Evolutionary conservation across 768 basidiomycete genomes (phyloP).

Genomic region (Cystofilobasidium ferigula): DNA sequence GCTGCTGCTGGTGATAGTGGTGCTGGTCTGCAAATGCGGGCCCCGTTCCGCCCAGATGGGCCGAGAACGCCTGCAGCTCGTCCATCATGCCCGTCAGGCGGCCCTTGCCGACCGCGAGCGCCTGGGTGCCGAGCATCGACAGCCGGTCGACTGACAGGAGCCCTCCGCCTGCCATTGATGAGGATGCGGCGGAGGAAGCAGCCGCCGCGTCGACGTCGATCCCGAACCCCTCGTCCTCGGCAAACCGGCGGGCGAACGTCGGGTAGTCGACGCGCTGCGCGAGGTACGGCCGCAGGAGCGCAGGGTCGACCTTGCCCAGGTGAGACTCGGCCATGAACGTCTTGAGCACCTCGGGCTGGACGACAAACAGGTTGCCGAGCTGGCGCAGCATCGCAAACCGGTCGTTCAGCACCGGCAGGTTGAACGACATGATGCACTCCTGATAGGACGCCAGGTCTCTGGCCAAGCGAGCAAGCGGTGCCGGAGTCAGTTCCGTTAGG

Average conservation of each 20-base stretch:
- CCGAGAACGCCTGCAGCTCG: conserved; percentile 5
- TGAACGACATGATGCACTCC: conserved; percentile 72
- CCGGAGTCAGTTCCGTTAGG: neutral
- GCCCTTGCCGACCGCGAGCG: neutral
- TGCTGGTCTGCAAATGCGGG: no score
- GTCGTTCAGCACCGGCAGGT: conserved; percentile 70
- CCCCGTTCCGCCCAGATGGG: neutral
- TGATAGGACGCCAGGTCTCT: conserved; percentile 96
- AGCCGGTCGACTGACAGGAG: neutral
- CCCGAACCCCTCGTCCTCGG: conserved; percentile 24
- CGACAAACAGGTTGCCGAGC: conserved; percentile 91
- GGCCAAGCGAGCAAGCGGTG: conserved; percentile 14
- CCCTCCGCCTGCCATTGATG: neutral
- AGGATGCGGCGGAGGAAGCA: no score
- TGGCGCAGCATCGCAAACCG: conserved; percentile 97
- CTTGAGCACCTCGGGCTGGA: conserved; percentile 85
- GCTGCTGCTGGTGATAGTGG: no score
- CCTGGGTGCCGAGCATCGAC: neutral
- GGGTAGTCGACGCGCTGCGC: conserved; percentile 83
- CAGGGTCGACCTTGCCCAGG: conserved; percentile 79
- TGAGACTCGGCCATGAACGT: conserved; percentile 85
- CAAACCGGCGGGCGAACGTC: conserved; percentile 17
- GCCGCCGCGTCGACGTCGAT: conserved; percentile 14
- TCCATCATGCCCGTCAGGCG: conserved; percentile 13
- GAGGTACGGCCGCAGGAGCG: conserved; percentile 78